Conservation (phyloP, 306 rosid species). For the Carpinus viminea region DNA sequence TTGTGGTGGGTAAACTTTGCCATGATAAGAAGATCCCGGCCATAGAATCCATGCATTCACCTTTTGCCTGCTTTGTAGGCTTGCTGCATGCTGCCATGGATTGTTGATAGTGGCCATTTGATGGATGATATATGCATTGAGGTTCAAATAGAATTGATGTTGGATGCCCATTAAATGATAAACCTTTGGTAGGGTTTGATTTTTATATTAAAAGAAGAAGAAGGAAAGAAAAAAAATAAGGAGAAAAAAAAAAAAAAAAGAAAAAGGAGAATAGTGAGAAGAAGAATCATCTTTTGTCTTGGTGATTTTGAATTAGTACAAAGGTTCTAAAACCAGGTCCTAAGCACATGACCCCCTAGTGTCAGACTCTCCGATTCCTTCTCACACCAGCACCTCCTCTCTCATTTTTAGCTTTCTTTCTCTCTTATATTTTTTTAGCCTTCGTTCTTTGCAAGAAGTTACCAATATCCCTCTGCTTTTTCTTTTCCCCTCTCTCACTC, state of each 20-base stretch:
- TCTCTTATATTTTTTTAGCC: conserved; percentile 33
- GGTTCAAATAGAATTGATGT: conserved; percentile 11
- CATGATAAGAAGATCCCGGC: conserved; percentile 19
- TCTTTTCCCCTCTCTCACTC: conserved; percentile 31
- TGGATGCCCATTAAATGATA: background rate
- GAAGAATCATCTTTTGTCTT: conserved; percentile 77
- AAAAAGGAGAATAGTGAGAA: conserved; percentile 41
- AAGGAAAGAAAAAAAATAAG: conserved; percentile 32
- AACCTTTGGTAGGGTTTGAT: conserved; percentile 28
- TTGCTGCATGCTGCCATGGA: no score
- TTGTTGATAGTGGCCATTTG: no score
- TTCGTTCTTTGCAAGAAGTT: conserved; percentile 90
- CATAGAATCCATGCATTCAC: conserved; percentile 24
- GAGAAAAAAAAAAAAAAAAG: conserved; percentile 33
- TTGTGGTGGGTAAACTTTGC: background rate
- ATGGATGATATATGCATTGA: background rate
- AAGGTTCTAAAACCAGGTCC: conserved; percentile 63
- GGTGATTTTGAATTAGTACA: conserved; percentile 76
- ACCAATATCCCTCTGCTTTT: conserved; percentile 57
- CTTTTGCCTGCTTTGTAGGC: conserved; percentile 24
- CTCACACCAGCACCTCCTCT: conserved; percentile 37
- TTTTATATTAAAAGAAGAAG: conserved; percentile 29
- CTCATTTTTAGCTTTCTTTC: conserved; percentile 31
- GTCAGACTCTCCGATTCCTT: conserved; percentile 86
- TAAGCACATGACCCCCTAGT: conserved; percentile 88